These are phyloP conservation scores for Gaertneriomyces sp. DNA, from an alignment of 192 early-diverging fungal genomes.

Conservation along the genomic window DNA sequence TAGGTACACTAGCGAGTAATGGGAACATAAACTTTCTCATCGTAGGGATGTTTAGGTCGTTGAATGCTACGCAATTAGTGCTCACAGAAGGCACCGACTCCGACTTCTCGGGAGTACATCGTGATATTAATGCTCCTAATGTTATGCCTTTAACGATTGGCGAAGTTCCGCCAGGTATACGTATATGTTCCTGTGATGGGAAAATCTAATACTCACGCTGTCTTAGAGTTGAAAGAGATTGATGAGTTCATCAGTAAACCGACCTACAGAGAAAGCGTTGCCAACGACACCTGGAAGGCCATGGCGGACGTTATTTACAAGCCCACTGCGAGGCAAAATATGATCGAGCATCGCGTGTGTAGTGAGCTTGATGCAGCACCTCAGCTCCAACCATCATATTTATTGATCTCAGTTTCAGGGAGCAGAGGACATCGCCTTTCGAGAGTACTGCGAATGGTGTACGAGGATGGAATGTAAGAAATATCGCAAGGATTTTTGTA, in stretches of 20 bases:
- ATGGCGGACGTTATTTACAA: constrained; percentile 33
- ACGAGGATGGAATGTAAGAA: constrained; percentile 40
- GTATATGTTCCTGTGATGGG: too few relatives aligned
- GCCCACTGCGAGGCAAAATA: constrained; percentile 26
- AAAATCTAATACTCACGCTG: too few relatives aligned
- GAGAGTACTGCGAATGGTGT: constrained; percentile 50
- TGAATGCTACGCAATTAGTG: too few relatives aligned
- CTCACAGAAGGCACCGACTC: too few relatives aligned
- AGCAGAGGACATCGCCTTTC: constrained; percentile 29
- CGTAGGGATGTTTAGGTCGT: too few relatives aligned
- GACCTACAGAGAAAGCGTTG: constrained; percentile 5
- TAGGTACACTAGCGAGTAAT: too few relatives aligned
- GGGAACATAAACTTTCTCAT: too few relatives aligned
- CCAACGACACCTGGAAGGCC: neutral
- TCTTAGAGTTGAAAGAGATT: constrained; percentile 2
- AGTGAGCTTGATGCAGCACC: neutral
- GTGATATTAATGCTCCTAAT: too few relatives aligned
- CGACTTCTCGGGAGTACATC: too few relatives aligned
- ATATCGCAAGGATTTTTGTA: neutral
- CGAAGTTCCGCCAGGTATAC: too few relatives aligned
- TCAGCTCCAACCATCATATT: neutral
- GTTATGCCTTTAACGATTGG: too few relatives aligned
- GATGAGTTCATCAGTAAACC: constrained; percentile 1
- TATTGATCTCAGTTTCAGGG: constrained; percentile 6
- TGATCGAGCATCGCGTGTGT: constrained; percentile 37